Conservation (phyloP, 2,329 filamentous ascomycete genomes). For the Thermoascus crustaceus region DNA sequence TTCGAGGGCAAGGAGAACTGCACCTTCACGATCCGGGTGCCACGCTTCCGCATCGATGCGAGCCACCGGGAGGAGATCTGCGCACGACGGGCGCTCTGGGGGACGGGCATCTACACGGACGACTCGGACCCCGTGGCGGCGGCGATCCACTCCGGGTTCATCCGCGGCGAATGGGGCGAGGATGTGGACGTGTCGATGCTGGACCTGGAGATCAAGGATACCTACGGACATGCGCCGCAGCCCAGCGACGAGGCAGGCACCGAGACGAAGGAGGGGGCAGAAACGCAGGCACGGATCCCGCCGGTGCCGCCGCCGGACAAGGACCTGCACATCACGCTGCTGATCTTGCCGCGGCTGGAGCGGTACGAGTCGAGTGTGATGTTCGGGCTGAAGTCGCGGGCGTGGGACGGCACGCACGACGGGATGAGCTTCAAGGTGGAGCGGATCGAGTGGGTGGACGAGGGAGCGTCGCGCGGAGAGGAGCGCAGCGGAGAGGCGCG, state of each 20-base stretch:
- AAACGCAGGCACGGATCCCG: conserved; percentile 30
- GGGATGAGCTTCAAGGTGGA: conserved; percentile 83
- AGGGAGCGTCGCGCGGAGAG: conserved; percentile 45
- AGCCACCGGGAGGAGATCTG: conserved; percentile 76
- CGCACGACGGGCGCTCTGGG: conserved; percentile 73
- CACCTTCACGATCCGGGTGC: conserved; percentile 80
- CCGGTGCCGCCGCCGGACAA: conserved; percentile 53
- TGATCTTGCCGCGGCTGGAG: conserved; percentile 72
- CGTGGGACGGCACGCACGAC: conserved; percentile 70
- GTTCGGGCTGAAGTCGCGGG: conserved; percentile 73
- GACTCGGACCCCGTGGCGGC: conserved; percentile 90
- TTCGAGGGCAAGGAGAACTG: conserved; percentile 78
- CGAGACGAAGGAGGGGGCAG: conserved; percentile 18
- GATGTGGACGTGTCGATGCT: conserved; percentile 65
- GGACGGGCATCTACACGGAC: conserved; percentile 89
- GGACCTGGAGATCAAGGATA: conserved; percentile 44
- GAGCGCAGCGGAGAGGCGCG: conserved; percentile 39
- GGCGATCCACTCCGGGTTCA: conserved; percentile 87
- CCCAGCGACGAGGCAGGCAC: conserved; percentile 28
- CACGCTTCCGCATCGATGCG: conserved; percentile 64
- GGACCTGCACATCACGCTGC: conserved; percentile 78
- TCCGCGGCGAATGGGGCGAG: conserved; percentile 78
- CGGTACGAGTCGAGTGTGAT: conserved; percentile 67
- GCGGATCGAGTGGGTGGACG: conserved; percentile 76
- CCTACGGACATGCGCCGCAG: conserved; percentile 37